Evolutionary conservation across 1,284 basidiomycete species (phyloP), one percentile per base, ranked within the genome.

Genomic region (Gomphus bonarii): DNA sequence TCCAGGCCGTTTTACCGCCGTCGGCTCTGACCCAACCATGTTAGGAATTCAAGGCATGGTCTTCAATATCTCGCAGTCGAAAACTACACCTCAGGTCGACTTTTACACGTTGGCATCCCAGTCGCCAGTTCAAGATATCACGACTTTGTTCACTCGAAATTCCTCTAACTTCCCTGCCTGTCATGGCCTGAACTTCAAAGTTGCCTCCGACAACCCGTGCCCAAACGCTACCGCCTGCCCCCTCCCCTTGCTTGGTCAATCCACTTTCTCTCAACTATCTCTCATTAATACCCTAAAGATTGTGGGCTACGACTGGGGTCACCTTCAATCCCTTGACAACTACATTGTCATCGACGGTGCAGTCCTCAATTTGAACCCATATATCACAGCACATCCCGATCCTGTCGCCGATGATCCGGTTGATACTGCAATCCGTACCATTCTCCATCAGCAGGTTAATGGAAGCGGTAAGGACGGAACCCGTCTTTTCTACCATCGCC

Each of bases 341-440:
- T 94, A 88, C 70, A 73, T 97, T 63, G 93, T 98, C 42, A 72
- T 99, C 58, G 93, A 98, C 65, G 97, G 97, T 28, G 79, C 83
- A 38, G 97, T 99, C 36, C 84, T 99, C 67, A 97, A 99, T 72
- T 82, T 99, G 75, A 77, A 77, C 50, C 85, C 94, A 0, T 99
- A 99, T 75, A 75, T 97, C 59, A 69, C 73, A 16, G 77, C 85
- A 18, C 88, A 95, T 66, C 82, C 84, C 4, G 77, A 66, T 16
- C 66, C 90, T 2, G 78, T 95, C 56, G 65, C 79, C 3, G 74
- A 76, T 54, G 97, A 99, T 69, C 73, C 74, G 22, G 85, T 98
- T 59, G 97, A 99, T 71, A 66, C 70, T 3, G 88, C 87, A 50
- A 84, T 99, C 61, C 91, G 95, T 43, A 81, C 81, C 16, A 72